Evolutionary conservation across 352 stramenopile species (phyloP).

Genomic region (Peronospora farinosa): DNA sequence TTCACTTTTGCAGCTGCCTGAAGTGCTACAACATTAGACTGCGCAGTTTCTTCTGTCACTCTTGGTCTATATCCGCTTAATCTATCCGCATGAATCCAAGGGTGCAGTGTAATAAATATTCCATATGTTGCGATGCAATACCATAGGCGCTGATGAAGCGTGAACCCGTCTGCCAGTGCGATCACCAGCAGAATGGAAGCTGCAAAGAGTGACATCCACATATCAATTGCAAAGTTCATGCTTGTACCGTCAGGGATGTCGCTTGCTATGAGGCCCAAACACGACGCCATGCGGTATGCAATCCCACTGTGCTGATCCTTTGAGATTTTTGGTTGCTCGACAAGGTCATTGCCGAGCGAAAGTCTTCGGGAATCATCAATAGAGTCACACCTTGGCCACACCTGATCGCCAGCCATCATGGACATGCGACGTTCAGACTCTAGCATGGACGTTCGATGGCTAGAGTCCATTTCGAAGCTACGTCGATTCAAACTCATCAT

Average conservation of each 20-base stretch:
- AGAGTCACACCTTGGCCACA: constrained; percentile 25
- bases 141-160: constrained; percentile 38
- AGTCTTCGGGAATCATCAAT: constrained; percentile 14
- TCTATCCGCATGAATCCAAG: constrained; percentile 36
- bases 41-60: background rate
- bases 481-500: constrained; percentile 11
- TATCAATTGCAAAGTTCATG: constrained; percentile 36
- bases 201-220: constrained; percentile 55
- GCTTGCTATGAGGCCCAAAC: constrained; percentile 23
- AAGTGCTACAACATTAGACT: constrained; percentile 3
- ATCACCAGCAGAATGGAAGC: constrained; percentile 44
- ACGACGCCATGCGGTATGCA: constrained; percentile 20
- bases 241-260: constrained; percentile 12
- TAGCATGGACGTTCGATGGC: constrained; percentile 25
- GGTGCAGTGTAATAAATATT: constrained; percentile 48
- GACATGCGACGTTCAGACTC: constrained; percentile 31
- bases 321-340: constrained; percentile 3
- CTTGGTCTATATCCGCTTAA: background rate
- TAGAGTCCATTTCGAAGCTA: constrained; percentile 17
- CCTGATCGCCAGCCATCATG: constrained; percentile 25
- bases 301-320: constrained; percentile 5
- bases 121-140: constrained; percentile 44
- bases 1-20: background rate
- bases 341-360: constrained; percentile 20
- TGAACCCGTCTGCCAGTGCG: constrained; percentile 36